Evolutionary conservation across 208 protist species (phyloP).

Genomic region (Tritrichomonas musculus): DNA sequence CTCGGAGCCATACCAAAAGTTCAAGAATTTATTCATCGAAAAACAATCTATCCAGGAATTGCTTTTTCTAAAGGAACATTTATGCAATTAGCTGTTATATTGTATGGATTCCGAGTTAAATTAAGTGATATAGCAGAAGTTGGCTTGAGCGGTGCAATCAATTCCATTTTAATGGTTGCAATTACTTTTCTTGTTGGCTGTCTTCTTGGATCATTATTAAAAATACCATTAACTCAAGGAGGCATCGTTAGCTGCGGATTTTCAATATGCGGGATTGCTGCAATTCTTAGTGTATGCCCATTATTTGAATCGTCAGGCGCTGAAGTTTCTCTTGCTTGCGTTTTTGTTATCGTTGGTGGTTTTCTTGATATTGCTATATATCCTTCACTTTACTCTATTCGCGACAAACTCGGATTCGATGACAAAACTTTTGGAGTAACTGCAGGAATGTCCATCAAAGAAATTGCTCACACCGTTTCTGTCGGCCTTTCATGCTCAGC

Average conservation of each 20-base stretch:
- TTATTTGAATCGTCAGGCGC: background rate
- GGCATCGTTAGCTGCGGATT: background rate
- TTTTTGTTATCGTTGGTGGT: background rate
- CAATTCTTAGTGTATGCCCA: background rate
- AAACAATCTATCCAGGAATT: background rate
- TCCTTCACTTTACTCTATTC: background rate
- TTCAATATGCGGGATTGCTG: background rate
- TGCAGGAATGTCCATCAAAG: slow-evolving; percentile 18
- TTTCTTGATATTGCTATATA: background rate
- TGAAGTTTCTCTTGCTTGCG: background rate
- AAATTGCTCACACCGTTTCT: background rate
- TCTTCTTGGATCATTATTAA: background rate
- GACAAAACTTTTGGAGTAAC: background rate
- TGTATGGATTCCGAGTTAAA: background rate
- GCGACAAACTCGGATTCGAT: background rate
- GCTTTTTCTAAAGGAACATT: too few relatives aligned
- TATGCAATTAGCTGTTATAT: too few relatives aligned
- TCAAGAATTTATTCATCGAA: background rate
- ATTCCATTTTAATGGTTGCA: background rate
- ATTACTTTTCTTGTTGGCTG: background rate
- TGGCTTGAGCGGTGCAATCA: background rate
- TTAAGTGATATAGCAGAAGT: background rate
- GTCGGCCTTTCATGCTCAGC: too few relatives aligned
- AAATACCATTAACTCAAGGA: background rate
- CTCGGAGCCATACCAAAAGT: background rate